Conservation (phyloP, 306 rosid genomes). For the Adenanthera pavonina region DNA sequence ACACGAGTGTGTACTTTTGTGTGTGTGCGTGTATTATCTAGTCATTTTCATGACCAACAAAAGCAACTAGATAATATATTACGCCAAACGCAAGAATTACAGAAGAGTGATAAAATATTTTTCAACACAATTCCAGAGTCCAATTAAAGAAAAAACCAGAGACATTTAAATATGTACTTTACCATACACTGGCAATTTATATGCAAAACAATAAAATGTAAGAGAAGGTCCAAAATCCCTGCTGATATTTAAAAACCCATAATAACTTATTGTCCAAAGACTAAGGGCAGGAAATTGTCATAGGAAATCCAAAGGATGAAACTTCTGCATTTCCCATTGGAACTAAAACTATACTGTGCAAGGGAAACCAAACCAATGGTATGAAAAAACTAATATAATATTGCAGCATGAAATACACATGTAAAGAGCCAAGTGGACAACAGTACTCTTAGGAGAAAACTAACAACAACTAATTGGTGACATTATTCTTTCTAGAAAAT, state of each 20-base stretch:
- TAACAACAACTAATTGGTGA: conserved; percentile 45
- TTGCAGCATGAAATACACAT: conserved; percentile 36
- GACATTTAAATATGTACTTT: background rate
- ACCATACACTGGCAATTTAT: background rate
- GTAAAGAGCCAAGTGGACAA: conserved; percentile 37
- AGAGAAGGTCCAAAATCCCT: background rate
- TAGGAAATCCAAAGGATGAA: background rate
- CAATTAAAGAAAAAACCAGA: background rate
- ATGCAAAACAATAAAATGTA: background rate
- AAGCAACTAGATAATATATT: background rate
- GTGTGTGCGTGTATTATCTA: background rate
- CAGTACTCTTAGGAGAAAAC: conserved; percentile 38
- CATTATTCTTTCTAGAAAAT: conserved; percentile 37
- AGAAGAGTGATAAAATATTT: background rate
- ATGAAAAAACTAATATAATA: conserved; percentile 32
- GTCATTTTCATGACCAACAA: background rate
- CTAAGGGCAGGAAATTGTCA: background rate
- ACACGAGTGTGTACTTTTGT: too few relatives aligned
- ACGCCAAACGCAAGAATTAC: background rate
- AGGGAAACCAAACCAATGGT: conserved; percentile 27
- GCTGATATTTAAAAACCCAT: background rate
- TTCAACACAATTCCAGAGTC: background rate
- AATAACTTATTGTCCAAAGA: conserved; percentile 1
- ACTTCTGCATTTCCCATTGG: conserved; percentile 17
- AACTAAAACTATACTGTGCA: background rate